Evolutionary conservation across 768 basidiomycete genomes (phyloP).

Genomic region (Tylopilus sp.): DNA sequence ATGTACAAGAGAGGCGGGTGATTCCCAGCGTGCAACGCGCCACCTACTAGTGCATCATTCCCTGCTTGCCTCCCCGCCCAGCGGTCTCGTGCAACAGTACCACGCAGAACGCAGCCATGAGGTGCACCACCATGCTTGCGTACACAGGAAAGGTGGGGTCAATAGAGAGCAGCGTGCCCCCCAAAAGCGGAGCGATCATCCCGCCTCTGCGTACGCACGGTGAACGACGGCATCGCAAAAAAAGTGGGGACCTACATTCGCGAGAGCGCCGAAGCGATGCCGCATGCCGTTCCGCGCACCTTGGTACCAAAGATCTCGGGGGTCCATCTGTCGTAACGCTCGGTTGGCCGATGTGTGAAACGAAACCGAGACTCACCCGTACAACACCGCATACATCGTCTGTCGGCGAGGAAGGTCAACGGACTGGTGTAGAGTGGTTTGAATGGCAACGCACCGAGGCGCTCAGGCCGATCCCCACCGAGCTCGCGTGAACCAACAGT

Average conservation of each 20-base stretch:
- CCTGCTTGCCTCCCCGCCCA: conserved; percentile 31
- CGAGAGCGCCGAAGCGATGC: conserved; percentile 82
- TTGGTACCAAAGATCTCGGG: conserved; percentile 84
- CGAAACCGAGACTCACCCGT: conserved; percentile 41
- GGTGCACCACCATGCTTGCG: conserved; percentile 63
- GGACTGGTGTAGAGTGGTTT: neutral
- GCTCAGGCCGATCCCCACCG: conserved; percentile 74
- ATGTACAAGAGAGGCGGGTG: too few species aligned
- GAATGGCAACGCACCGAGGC: conserved; percentile 43
- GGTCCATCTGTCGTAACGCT: conserved; percentile 51
- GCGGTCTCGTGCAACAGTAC: conserved; percentile 53
- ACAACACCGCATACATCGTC: conserved; percentile 87
- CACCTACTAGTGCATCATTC: conserved; percentile 17
- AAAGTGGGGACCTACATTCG: conserved; percentile 54
- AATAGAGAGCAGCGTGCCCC: conserved; percentile 67
- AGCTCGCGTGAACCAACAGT: conserved; percentile 60
- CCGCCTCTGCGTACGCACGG: conserved; percentile 55
- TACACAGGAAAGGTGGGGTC: conserved; percentile 74
- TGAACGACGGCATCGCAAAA: neutral
- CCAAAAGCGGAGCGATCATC: conserved; percentile 82
- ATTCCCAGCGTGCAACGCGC: too few species aligned
- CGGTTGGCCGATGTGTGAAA: neutral
- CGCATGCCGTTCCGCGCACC: conserved; percentile 86
- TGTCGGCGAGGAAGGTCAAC: conserved; percentile 23
- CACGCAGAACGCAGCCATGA: conserved; percentile 60